Evolutionary conservation across 495 filamentous ascomycete species (phyloP).

Genomic region (Penicillium pancosmium): DNA sequence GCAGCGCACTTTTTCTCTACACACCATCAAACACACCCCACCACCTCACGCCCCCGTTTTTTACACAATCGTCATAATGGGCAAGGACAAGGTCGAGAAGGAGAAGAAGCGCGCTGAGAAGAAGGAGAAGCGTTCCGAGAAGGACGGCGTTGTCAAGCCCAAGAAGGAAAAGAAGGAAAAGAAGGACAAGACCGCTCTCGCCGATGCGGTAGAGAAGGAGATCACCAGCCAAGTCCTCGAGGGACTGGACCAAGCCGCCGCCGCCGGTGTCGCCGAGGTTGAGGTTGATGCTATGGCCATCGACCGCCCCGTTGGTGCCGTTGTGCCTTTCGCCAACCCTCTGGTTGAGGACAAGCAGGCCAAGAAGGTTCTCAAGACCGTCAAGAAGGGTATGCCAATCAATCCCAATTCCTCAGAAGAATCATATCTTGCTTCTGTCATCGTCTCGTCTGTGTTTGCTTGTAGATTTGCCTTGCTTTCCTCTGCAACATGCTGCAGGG

Average conservation of each 20-base stretch:
- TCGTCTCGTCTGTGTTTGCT: conserved; percentile 1
- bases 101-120: conserved; percentile 75
- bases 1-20: conserved; percentile 31
- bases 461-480: neutral
- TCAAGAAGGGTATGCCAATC: conserved; percentile 79
- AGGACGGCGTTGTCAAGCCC: conserved; percentile 71
- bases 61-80: conserved; percentile 44
- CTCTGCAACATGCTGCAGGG: neutral
- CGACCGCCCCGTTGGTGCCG: conserved; percentile 63
- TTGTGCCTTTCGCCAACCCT: conserved; percentile 93
- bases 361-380: conserved; percentile 91
- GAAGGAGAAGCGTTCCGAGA: conserved; percentile 79
- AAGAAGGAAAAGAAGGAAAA: conserved; percentile 70
- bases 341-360: conserved; percentile 86
- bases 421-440: neutral
- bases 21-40: conserved; percentile 29
- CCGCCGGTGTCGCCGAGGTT: conserved; percentile 38
- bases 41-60: conserved; percentile 22
- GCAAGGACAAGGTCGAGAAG: conserved; percentile 61
- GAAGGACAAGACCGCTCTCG: conserved; percentile 64
- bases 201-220: conserved; percentile 65
- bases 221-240: conserved; percentile 56
- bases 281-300: conserved; percentile 53
- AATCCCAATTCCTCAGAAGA: neutral
- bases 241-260: conserved; percentile 52